phyloP scores from a whole-genome alignment of 2,329 filamentous ascomycete genomes.

The Dactylellina parvicollis region DNA sequence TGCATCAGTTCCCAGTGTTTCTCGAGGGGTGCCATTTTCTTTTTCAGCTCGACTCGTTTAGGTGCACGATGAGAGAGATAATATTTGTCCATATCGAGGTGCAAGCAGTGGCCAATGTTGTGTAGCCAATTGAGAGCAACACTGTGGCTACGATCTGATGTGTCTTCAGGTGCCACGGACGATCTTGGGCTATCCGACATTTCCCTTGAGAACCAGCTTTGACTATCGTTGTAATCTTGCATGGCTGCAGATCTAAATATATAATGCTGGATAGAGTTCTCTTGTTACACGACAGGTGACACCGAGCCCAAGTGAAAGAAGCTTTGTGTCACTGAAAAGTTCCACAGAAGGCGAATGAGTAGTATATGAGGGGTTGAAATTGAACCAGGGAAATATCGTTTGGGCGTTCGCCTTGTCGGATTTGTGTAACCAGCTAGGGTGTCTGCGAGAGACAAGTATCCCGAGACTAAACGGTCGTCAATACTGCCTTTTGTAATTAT shows the following conservation, averaged over 20 bases:
- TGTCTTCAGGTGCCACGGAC: neutral
- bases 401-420: neutral
- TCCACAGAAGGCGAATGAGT: too few relatives aligned
- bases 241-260: too few relatives aligned
- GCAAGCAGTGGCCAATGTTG: neutral
- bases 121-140: neutral
- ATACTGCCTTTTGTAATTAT: constrained; percentile 14
- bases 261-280: too few relatives aligned
- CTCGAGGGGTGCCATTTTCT: neutral
- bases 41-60: neutral
- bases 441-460: neutral
- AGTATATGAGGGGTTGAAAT: neutral
- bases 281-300: too few relatives aligned
- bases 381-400: constrained; percentile 4
- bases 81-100: neutral
- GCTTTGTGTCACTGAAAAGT: neutral
- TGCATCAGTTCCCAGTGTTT: neutral
- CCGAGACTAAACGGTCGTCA: neutral
- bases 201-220: too few relatives aligned
- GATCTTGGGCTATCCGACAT: too few relatives aligned
- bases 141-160: neutral
- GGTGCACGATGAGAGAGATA: neutral
- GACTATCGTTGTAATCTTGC: too few relatives aligned
- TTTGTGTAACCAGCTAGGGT: neutral
- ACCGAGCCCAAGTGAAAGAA: neutral